These are phyloP conservation scores for Neonectria faginata DNA, from an alignment of 2,329 filamentous ascomycete genomes.

Conservation along the genomic window DNA sequence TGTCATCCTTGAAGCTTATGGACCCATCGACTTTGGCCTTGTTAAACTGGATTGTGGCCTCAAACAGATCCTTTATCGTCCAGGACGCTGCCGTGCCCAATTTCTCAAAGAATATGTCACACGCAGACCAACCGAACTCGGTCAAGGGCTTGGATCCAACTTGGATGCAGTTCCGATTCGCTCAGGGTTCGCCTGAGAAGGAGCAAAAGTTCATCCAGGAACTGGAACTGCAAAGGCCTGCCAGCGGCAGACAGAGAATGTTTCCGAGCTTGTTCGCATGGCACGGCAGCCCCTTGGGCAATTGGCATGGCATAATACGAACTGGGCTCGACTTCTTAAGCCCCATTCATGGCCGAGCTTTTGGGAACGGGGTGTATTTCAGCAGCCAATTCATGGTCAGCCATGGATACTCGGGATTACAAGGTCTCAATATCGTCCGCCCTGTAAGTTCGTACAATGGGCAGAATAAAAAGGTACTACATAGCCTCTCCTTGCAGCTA, in stretches of 20 bases:
- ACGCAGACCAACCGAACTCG: conserved; percentile 55
- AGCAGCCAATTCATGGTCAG: conserved; percentile 53
- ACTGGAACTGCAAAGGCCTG: conserved; percentile 59
- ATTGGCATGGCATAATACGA: conserved; percentile 93
- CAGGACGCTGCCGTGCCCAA: conserved; percentile 68
- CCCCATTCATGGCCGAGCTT: conserved; percentile 73
- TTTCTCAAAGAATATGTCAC: conserved; percentile 7
- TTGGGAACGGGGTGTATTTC: conserved; percentile 86
- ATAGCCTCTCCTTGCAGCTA: no score
- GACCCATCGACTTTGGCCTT: conserved; percentile 74
- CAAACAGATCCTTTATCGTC: conserved; percentile 87
- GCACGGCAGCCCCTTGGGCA: conserved; percentile 81
- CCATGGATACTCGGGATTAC: conserved; percentile 23
- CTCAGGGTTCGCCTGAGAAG: conserved; percentile 89
- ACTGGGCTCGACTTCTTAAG: conserved; percentile 81
- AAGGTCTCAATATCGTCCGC: background rate
- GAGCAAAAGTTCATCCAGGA: conserved; percentile 79
- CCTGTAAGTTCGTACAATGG: background rate
- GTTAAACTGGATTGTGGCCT: conserved; percentile 89
- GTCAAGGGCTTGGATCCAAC: conserved; percentile 69
- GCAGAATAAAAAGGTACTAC: no score
- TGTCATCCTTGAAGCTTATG: conserved; percentile 65
- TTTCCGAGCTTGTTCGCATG: conserved; percentile 84
- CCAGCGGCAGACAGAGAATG: conserved; percentile 45
- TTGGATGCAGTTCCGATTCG: conserved; percentile 87